Evolutionary conservation across 257 asterid species (phyloP).

Genomic region (Coffea eugenioides): DNA sequence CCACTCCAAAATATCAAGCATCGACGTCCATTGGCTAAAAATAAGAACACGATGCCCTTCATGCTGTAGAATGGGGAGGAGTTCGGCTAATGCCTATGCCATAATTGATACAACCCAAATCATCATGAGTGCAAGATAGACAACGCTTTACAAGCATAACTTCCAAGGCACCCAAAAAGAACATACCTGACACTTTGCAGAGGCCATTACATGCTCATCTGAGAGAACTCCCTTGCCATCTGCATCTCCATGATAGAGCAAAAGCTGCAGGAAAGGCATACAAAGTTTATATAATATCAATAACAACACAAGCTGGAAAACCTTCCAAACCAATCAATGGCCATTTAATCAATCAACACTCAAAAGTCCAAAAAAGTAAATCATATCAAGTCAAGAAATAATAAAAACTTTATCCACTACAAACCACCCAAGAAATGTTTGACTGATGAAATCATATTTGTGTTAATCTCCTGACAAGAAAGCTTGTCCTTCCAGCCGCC

Average conservation of each 20-base stretch:
- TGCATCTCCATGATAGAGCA: slow-evolving; percentile 70
- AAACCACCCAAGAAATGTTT: too few relatives aligned
- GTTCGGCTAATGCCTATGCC: slow-evolving; percentile 70
- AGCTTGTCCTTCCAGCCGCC: too few relatives aligned
- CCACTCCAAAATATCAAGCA: slow-evolving; percentile 99
- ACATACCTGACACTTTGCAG: slow-evolving; percentile 86
- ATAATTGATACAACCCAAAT: slow-evolving; percentile 24
- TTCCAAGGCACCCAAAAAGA: not conserved
- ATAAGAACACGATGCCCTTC: slow-evolving; percentile 90
- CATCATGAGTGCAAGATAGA: not conserved
- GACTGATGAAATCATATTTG: too few relatives aligned
- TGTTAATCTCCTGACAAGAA: too few relatives aligned
- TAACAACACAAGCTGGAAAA: slow-evolving; percentile 1
- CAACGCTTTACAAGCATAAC: not conserved
- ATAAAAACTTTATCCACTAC: too few relatives aligned
- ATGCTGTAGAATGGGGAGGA: slow-evolving; percentile 64
- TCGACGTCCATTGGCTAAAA: slow-evolving; percentile 98
- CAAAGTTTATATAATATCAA: not conserved
- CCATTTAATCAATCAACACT: not conserved
- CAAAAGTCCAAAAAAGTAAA: not conserved
- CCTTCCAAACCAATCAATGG: not conserved
- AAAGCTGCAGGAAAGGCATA: slow-evolving; percentile 58
- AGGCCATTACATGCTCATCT: slow-evolving; percentile 78
- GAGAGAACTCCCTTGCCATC: slow-evolving; percentile 56
- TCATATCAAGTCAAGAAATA: not conserved